phyloP scores from a whole-genome alignment of 2,329 filamentous ascomycete genomes.

The Tolypocladium ophioglossoides region DNA sequence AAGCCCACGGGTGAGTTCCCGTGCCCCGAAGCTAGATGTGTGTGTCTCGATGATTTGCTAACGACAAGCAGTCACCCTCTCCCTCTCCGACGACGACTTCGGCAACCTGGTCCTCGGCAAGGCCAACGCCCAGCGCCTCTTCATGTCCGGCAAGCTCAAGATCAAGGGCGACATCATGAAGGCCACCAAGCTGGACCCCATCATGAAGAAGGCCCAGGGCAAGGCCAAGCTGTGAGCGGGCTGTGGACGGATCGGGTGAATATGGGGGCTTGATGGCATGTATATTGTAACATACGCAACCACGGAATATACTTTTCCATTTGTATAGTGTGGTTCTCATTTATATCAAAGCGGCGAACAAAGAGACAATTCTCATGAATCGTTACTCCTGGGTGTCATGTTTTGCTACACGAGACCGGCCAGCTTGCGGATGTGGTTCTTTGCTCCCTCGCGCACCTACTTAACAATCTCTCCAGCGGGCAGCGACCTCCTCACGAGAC shows the following conservation, averaged over 20 bases:
- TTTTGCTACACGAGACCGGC: slow-evolving; percentile 7
- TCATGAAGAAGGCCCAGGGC: slow-evolving; percentile 77
- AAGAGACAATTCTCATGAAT: not conserved
- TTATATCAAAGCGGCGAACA: not conserved
- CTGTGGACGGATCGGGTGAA: not conserved
- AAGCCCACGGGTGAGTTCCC: slow-evolving; percentile 64
- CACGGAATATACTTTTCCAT: not conserved
- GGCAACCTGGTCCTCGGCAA: slow-evolving; percentile 72
- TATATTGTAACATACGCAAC: not conserved
- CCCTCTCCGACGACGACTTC: slow-evolving; percentile 80
- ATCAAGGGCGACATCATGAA: slow-evolving; percentile 98
- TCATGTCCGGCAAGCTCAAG: slow-evolving; percentile 99
- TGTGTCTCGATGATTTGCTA: slow-evolving; percentile 15
- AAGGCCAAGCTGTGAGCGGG: slow-evolving; percentile 70
- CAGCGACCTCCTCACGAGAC: slow-evolving; percentile 29
- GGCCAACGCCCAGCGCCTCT: slow-evolving; percentile 87
- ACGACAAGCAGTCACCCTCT: slow-evolving; percentile 60
- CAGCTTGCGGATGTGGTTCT: slow-evolving; percentile 19
- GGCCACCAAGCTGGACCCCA: slow-evolving; percentile 90
- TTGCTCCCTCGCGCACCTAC: slow-evolving; percentile 27
- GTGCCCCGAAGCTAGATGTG: slow-evolving; percentile 54
- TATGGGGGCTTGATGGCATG: not conserved
- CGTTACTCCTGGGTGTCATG: not conserved
- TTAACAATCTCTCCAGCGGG: slow-evolving; percentile 32
- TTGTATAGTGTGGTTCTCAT: not conserved